A percentile compares a stretch with the other conserved stretches of the same genome.
Evolutionary conservation across 805 yeast species (phyloP).

Genomic region (Candida chilensis): DNA sequence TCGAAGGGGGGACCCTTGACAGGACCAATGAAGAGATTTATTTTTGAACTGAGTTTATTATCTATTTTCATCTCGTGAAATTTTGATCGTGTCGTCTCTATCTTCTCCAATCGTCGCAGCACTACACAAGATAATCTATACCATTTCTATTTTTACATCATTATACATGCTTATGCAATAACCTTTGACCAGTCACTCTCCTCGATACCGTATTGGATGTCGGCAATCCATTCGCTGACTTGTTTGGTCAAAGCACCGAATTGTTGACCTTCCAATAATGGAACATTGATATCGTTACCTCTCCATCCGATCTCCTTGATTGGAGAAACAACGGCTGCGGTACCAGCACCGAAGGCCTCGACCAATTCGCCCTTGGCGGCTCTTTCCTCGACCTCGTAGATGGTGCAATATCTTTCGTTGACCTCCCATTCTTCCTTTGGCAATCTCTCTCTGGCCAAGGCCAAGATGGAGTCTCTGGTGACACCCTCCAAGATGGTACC

Average conservation of each 20-base stretch:
- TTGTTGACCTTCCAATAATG: slow-evolving; percentile 72
- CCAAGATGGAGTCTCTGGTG: slow-evolving; percentile 82
- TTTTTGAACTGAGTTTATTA: too few relatives aligned
- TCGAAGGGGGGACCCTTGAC: too few relatives aligned
- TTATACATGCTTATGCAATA: too few relatives aligned
- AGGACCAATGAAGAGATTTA: too few relatives aligned
- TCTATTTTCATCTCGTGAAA: too few relatives aligned
- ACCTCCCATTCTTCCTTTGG: slow-evolving; percentile 73
- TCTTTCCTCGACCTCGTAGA: slow-evolving; percentile 69
- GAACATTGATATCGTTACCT: slow-evolving; percentile 66
- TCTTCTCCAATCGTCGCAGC: too few relatives aligned
- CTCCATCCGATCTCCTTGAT: slow-evolving; percentile 80
- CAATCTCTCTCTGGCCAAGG: slow-evolving; percentile 68
- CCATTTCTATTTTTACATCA: too few relatives aligned
- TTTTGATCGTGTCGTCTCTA: too few relatives aligned
- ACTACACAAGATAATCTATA: too few relatives aligned
- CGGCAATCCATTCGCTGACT: slow-evolving; percentile 79
- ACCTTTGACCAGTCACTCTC: slow-evolving; percentile 63
- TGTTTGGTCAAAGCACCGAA: slow-evolving; percentile 70
- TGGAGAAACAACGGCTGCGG: slow-evolving; percentile 96
- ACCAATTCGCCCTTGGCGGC: slow-evolving; percentile 75
- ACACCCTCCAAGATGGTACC: slow-evolving; percentile 97
- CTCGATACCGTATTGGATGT: slow-evolving; percentile 82
- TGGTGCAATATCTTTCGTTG: slow-evolving; percentile 76
- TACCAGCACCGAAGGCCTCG: slow-evolving; percentile 96